Conservation (phyloP, 306 rosid genomes). For the Canavalia gladiata region DNA sequence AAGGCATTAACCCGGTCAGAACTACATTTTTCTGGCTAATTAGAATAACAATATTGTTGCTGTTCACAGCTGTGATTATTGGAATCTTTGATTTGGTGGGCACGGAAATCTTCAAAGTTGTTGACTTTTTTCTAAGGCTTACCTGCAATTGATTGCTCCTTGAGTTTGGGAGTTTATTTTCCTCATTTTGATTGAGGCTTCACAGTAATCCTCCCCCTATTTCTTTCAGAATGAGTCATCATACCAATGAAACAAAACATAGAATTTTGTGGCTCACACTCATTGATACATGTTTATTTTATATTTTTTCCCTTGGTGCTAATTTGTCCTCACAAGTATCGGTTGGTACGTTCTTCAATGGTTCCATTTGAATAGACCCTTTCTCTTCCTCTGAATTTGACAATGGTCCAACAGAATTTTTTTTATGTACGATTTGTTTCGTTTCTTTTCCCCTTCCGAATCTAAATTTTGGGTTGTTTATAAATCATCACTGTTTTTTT, state of each 20-base stretch:
- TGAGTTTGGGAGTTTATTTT: neutral
- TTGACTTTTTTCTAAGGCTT: constrained; percentile 7
- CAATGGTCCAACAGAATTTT: constrained; percentile 23
- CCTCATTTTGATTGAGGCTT: constrained; percentile 20
- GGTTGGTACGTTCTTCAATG: neutral
- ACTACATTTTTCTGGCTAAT: neutral
- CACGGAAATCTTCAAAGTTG: constrained; percentile 29
- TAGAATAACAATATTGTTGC: neutral
- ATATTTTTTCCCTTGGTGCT: neutral
- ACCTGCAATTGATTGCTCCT: neutral
- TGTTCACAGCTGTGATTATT: neutral
- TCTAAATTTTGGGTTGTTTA: constrained; percentile 6
- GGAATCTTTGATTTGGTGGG: neutral
- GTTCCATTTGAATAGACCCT: neutral
- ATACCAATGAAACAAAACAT: neutral
- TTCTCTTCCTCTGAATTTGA: constrained; percentile 19
- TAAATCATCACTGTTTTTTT: neutral
- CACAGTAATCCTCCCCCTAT: neutral
- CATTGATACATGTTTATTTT: neutral
- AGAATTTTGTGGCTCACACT: too few species aligned
- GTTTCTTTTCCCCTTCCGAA: neutral
- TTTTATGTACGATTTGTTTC: neutral
- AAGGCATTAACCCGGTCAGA: neutral
- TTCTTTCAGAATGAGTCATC: neutral
- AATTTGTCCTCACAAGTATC: neutral